Percentiles rank a stretch among this genome's conserved stretches.
These are phyloP conservation scores for Fusarium avenaceum DNA, from an alignment of 2,329 filamentous ascomycete species.

Conservation along the genomic window DNA sequence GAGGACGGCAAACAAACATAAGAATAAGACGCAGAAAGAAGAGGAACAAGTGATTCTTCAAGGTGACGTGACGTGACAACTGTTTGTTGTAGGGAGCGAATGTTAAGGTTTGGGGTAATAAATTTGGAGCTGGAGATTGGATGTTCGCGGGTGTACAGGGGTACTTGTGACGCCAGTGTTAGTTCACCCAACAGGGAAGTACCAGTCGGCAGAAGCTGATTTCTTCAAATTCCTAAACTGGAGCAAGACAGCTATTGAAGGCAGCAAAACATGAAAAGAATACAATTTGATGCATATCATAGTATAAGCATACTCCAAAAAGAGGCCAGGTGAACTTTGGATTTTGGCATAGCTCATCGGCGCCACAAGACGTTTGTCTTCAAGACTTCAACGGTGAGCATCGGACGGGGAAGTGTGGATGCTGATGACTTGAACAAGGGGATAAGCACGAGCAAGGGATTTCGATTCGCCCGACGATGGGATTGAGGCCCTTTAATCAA, in stretches of 20 bases:
- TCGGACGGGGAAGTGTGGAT: conserved; percentile 7
- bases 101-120: conserved; percentile 45
- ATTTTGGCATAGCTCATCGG: not conserved
- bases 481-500: conserved; percentile 46
- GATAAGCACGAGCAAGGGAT: conserved; percentile 24
- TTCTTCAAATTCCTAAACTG: conserved; percentile 1
- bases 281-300: not conserved
- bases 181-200: conserved; percentile 18
- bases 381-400: not conserved
- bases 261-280: not conserved
- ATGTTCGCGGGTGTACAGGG: conserved; percentile 15
- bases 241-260: not conserved
- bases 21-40: conserved; percentile 21
- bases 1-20: conserved; percentile 19
- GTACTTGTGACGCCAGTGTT: conserved; percentile 34
- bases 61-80: conserved; percentile 38
- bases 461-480: conserved; percentile 33
- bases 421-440: conserved; percentile 23
- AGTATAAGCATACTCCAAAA: not conserved
- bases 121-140: conserved; percentile 44
- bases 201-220: conserved; percentile 14
- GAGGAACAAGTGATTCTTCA: conserved; percentile 14
- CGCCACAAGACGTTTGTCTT: conserved; percentile 2
- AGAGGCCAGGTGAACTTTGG: too few relatives aligned
- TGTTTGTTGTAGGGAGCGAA: conserved; percentile 40